A percentile compares a stretch with the other conserved stretches of the same genome.
Conservation (phyloP, 805 yeast species). For the Wickerhamiella slavikovae region DNA sequence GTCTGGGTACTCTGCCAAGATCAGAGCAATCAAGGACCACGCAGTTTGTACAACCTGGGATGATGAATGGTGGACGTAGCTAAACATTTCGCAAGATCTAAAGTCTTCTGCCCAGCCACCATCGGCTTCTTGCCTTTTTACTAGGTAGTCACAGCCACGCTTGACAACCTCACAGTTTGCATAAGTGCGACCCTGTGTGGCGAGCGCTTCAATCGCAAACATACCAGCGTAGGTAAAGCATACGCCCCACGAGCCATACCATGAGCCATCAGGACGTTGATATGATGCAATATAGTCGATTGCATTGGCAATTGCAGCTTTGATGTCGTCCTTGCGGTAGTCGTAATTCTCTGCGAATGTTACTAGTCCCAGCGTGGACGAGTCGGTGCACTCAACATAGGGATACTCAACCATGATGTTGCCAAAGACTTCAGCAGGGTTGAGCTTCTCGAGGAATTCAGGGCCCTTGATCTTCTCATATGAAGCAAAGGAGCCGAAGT, state of each 20-base stretch:
- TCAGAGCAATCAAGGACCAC: slow-evolving; percentile 72
- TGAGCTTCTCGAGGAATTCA: slow-evolving; percentile 49
- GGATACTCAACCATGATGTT: slow-evolving; percentile 98
- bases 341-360: slow-evolving; percentile 47
- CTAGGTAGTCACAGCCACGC: slow-evolving; percentile 71
- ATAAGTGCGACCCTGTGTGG: slow-evolving; percentile 46
- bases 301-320: slow-evolving; percentile 52
- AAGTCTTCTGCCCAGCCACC: slow-evolving; percentile 98
- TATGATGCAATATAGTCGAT: slow-evolving; percentile 44
- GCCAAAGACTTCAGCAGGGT: slow-evolving; percentile 96
- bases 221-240: slow-evolving; percentile 90
- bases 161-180: slow-evolving; percentile 37
- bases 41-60: slow-evolving; percentile 77
- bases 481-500: slow-evolving; percentile 81
- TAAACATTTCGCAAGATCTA: slow-evolving; percentile 67
- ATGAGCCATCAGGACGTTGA: slow-evolving; percentile 70
- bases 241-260: slow-evolving; percentile 99
- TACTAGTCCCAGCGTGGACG: slow-evolving; percentile 72
- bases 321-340: slow-evolving; percentile 47
- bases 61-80: slow-evolving; percentile 42
- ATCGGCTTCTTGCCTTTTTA: slow-evolving; percentile 52
- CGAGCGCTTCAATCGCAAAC: slow-evolving; percentile 91
- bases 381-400: slow-evolving; percentile 94
- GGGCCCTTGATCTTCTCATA: slow-evolving; percentile 78
- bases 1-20: slow-evolving; percentile 67